A percentile compares a stretch with the other conserved stretches of the same genome.
phyloP scores from a whole-genome alignment of 177 flowering plant species.

The Vitis hybrid region DNA sequence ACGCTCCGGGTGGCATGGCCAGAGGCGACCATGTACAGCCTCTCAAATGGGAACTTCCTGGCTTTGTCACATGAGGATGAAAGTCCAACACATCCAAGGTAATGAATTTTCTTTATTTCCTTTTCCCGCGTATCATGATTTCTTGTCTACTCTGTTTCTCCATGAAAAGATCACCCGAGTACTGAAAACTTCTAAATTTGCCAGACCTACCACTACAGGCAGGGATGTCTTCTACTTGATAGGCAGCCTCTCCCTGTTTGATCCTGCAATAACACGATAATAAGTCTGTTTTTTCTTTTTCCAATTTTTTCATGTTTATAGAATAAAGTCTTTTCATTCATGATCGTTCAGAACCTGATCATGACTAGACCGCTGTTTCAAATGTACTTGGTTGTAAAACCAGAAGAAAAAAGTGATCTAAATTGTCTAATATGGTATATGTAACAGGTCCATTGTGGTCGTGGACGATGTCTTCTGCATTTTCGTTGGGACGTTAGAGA shows the following conservation, averaged over 20 bases:
- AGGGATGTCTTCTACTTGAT: too few species aligned
- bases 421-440: neutral
- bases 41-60: conserved; percentile 42
- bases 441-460: conserved; percentile 37
- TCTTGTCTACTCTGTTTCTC: conserved; percentile 1
- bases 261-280: too few species aligned
- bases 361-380: too few species aligned
- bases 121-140: neutral
- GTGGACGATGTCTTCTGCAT: conserved; percentile 49
- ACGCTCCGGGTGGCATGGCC: conserved; percentile 23
- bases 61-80: conserved; percentile 31
- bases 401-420: neutral
- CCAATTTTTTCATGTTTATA: too few species aligned
- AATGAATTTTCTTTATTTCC: neutral
- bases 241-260: too few species aligned
- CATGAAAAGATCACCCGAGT: neutral
- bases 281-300: too few species aligned
- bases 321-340: too few species aligned
- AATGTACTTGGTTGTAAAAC: too few species aligned
- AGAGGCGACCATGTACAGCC: conserved; percentile 22
- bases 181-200: neutral
- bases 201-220: too few species aligned
- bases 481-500: conserved; percentile 39
- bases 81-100: conserved; percentile 34
- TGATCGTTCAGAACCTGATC: too few species aligned